Evolutionary conservation across 306 rosid species (phyloP), one percentile per base, ranked within the genome.

Genomic region (Heteromeles arbutifolia): DNA sequence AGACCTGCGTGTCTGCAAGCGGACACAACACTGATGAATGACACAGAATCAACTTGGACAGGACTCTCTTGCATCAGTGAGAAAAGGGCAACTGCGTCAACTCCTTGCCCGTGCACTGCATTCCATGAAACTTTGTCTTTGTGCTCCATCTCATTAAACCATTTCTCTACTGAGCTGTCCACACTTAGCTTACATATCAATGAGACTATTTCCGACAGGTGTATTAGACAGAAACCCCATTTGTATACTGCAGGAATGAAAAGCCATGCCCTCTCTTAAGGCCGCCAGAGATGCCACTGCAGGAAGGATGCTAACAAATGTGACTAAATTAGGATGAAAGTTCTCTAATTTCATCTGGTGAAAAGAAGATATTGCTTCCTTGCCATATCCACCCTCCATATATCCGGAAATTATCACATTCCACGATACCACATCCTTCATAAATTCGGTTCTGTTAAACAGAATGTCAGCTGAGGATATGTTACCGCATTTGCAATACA

Each of bases 1-100:
- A 89, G 84, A 73, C 95, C 95, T 19, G 87, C 82, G 73, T 91
- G 97, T 77, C 95, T 86, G 85, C 95, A 91, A 59, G 91, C 90
- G 73, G 95, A 91, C 77, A 87, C 74, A 74, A 91, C 85, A 53
- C 86, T 72, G 62, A 87, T 11, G 76, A 82, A 89, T 54, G 97
- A 87, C 68, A 89, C 80, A 26, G 86, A 83, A 82, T 91, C 95
- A 73, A 87, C 72, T 45, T 7, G 82, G 66, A 83, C 83, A 44
- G 29, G 22, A 21, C 80, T 82, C 80, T 80, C 85, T 73, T 82
- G 82, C 97, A 91, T 87, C 17, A 67, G 83, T 18, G 89, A 83
- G 77, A 89, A 86, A 73, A 86, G 91, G 32, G 85, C 29, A 29
- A 87, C 45, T 28, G 92, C 90, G 5, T 48, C 24, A 61, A 79